Evolutionary conservation across 352 stramenopile species (phyloP).

Genomic region (Pythium brachiatum): DNA sequence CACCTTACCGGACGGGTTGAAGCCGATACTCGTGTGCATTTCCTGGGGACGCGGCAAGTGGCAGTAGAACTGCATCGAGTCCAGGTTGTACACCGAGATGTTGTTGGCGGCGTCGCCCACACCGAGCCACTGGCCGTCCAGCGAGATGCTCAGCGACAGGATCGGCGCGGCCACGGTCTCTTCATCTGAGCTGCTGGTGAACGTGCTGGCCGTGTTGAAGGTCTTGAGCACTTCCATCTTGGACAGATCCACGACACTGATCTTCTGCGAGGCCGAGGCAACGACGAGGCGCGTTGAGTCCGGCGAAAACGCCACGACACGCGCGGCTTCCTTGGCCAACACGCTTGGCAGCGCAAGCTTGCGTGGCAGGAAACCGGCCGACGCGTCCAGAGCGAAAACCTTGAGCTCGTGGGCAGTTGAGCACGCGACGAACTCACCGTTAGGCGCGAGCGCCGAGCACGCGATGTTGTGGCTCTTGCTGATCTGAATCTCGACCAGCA

Average conservation of each 20-base stretch:
- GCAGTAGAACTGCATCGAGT: conserved; percentile 84
- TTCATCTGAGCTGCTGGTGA: conserved; percentile 15
- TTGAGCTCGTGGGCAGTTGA: conserved; percentile 86
- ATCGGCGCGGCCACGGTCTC: conserved; percentile 37
- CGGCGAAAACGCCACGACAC: conserved; percentile 71
- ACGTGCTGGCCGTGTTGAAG: conserved; percentile 42
- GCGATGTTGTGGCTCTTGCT: conserved; percentile 74
- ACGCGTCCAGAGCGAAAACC: conserved; percentile 76
- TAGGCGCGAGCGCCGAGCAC: conserved; percentile 79
- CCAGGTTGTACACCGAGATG: conserved; percentile 79
- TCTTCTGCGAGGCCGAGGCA: conserved; percentile 56
- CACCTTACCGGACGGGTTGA: conserved; percentile 71
- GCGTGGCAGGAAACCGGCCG: conserved; percentile 42
- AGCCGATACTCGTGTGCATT: conserved; percentile 79
- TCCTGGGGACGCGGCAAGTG: conserved; percentile 58
- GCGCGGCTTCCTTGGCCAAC: conserved; percentile 43
- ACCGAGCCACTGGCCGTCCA: conserved; percentile 79
- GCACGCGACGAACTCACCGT: conserved; percentile 84
- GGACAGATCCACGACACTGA: conserved; percentile 70
- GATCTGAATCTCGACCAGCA: conserved; percentile 83
- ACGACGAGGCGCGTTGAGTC: conserved; percentile 77
- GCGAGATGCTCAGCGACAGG: conserved; percentile 70
- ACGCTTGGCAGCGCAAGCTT: conserved; percentile 49
- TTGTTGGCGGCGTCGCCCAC: conserved; percentile 66
- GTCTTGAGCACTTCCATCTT: conserved; percentile 77